A percentile compares a stretch with the other conserved stretches of the same genome.
phyloP scores from a whole-genome alignment of 495 filamentous ascomycete genomes.

The Penicillium odoratum region DNA sequence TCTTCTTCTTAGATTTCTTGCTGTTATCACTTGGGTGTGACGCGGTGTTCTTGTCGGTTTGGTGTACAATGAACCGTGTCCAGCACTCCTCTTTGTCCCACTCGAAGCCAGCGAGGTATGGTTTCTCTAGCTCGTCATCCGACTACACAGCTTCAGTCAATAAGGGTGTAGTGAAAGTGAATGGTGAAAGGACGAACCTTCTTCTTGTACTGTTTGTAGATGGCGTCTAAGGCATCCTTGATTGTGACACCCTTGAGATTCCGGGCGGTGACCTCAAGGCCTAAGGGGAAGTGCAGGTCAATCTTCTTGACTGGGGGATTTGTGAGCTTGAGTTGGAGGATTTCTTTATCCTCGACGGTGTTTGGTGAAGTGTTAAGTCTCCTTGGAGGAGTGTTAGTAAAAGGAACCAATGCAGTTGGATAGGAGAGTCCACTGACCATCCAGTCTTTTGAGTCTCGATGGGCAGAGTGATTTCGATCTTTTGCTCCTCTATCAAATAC shows the following conservation, averaged over 20 bases:
- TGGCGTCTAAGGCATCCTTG: conserved; percentile 91
- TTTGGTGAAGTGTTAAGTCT: conserved; percentile 84
- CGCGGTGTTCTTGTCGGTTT: conserved; percentile 63
- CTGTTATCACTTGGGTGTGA: conserved; percentile 30
- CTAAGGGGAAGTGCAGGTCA: conserved; percentile 83
- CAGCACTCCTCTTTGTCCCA: conserved; percentile 89
- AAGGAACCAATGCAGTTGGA: neutral
- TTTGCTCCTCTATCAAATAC: conserved; percentile 63
- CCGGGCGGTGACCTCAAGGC: conserved; percentile 82
- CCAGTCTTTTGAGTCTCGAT: conserved; percentile 86
- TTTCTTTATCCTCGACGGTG: conserved; percentile 75
- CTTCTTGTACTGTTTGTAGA: conserved; percentile 94
- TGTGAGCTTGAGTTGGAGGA: conserved; percentile 76
- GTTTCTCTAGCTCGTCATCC: conserved; percentile 80
- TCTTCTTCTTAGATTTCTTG: conserved; percentile 73
- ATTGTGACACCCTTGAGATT: conserved; percentile 92
- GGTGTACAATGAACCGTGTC: conserved; percentile 76
- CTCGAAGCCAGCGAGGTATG: conserved; percentile 88
- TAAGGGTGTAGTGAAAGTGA: neutral
- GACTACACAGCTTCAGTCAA: conserved; percentile 52
- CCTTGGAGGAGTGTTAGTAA: conserved; percentile 47
- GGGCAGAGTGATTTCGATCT: conserved; percentile 73
- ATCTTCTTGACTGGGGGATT: conserved; percentile 87
- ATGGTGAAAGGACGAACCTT: conserved; percentile 55
- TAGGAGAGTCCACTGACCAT: conserved; percentile 61